Conservation (phyloP, 768 basidiomycete genomes). For the Collybia mongolica region DNA sequence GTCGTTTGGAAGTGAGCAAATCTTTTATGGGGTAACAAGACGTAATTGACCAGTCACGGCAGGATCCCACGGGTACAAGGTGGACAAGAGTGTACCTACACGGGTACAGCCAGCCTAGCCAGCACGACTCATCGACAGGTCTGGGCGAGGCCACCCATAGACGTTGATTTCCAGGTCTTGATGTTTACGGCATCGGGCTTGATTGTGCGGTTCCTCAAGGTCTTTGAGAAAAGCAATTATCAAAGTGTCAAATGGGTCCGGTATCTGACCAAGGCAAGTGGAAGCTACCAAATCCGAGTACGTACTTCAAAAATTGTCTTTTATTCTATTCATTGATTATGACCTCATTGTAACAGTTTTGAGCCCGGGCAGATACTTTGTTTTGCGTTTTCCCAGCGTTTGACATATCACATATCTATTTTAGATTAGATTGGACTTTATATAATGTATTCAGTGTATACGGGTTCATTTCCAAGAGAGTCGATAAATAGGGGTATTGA, state of each 20-base stretch:
- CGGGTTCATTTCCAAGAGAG: not conserved
- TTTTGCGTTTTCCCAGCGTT: not conserved
- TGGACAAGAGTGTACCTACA: conserved; percentile 84
- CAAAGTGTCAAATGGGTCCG: conserved; percentile 96
- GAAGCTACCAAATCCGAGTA: conserved; percentile 92
- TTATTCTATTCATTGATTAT: not conserved
- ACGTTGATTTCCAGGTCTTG: conserved; percentile 97
- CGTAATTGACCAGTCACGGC: not conserved
- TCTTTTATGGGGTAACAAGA: not conserved
- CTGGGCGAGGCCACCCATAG: conserved; percentile 97
- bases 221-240: conserved; percentile 95
- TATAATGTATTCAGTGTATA: not conserved
- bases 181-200: conserved; percentile 98
- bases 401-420: conserved; percentile 3
- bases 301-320: conserved; percentile 27
- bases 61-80: conserved; percentile 94
- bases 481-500: not conserved
- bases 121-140: conserved; percentile 91
- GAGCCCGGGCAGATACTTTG: not conserved
- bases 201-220: conserved; percentile 95
- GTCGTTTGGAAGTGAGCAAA: conserved; percentile 93
- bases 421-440: conserved; percentile 1
- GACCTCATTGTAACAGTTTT: not conserved
- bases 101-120: conserved; percentile 79
- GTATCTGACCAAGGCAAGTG: conserved; percentile 92